Evolutionary conservation across 225 moss, liverwort and hornwort genomes (phyloP), one percentile per base, ranked within the genome.

Genomic region (Rhytidiadelphus loreus): DNA sequence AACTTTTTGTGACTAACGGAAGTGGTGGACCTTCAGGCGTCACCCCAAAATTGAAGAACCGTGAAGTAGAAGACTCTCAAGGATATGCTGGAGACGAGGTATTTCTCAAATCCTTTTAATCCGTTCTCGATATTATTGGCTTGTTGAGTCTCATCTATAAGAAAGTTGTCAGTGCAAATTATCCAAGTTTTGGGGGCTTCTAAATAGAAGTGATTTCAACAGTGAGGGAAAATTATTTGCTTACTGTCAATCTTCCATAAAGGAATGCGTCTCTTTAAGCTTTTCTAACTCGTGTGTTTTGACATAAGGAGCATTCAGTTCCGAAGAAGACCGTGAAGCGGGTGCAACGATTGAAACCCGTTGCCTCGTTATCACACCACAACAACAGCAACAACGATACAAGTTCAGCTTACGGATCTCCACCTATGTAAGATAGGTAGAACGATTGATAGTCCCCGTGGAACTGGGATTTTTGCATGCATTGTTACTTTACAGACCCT

Each of bases 291-390:
- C 37, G 37, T 81, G 43, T 79, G n/a, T 66, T 88, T 85, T 83
- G 88, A 76, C 46, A 48, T 89, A 90, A 94, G 93, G 93, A 91
- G 86, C 90, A 89, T 84, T 88, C 86, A 41, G 39, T 91, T 89
- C 94, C 88, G 64, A 94, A 85, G 85, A 94, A 94, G 89, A 91
- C 46, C 89, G 90, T 82, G 87, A 94, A 94, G 91, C 94, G 94
- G 80, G 92, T 94, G 86, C 93, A 94, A 89, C 92, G 94, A 82
- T 62, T 93, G 87, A 94, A 94, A 90, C 94, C 93, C 70, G 94
- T 94, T 48, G 93, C 94, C 50, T 94, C 92, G 44, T 92, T 94
- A 80, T 92, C 94, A 39, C 93, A 92, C 79, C 87, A 90, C 53
- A 28, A 58, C 57, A 58, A 39, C 28, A 77, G 3, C 88, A 87